Conservation (phyloP, 129 eudicot genomes). For the Centaurea solstitialis region DNA sequence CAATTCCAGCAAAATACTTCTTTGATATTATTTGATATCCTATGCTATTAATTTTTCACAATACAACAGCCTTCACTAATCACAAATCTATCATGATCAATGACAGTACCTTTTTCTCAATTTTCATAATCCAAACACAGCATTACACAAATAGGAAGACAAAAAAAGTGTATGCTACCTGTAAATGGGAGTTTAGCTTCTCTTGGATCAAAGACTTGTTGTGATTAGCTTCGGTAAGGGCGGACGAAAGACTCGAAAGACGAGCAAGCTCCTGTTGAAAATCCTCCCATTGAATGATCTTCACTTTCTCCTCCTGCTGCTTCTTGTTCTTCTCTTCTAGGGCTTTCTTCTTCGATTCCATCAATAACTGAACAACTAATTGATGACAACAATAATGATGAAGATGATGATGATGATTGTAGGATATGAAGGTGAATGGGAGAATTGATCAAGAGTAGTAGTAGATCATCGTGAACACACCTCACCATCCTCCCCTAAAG, state of each 20-base stretch:
- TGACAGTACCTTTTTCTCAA: not conserved
- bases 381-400: conserved; percentile 4
- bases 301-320: conserved; percentile 40
- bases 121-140: not conserved
- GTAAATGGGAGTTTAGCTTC: conserved; percentile 55
- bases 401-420: conserved; percentile 16
- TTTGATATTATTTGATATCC: not conserved
- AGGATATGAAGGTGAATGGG: conserved; percentile 21
- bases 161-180: conserved; percentile 38
- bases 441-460: conserved; percentile 22
- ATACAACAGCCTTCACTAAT: not conserved
- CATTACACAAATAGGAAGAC: not conserved
- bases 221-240: conserved; percentile 59
- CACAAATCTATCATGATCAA: not conserved
- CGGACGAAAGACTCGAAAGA: conserved; percentile 69
- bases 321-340: conserved; percentile 20
- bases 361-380: conserved; percentile 17
- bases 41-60: not conserved
- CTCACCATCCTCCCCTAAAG: conserved; percentile 56
- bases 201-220: conserved; percentile 52
- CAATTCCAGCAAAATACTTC: conserved; percentile 10
- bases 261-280: conserved; percentile 83
- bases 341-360: conserved; percentile 56
- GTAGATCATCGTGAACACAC: conserved; percentile 44
- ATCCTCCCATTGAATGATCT: conserved; percentile 72